Base-by-base conservation (phyloP, 768 basidiomycete species). In the Tulasnella sp. region DNA sequence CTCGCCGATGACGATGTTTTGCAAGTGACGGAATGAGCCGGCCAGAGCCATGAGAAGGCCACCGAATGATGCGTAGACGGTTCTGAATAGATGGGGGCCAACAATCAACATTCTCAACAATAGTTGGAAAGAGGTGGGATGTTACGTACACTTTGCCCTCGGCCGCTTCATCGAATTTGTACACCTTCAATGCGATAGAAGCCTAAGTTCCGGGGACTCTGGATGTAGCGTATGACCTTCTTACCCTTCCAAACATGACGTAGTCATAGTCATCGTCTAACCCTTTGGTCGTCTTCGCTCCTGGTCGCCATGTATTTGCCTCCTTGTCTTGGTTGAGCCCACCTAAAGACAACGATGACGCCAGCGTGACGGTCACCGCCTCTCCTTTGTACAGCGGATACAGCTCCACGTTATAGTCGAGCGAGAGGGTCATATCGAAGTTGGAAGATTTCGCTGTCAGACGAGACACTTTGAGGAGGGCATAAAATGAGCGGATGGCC, bases 231-330 rank as follows among this genome's bases (percentile, higher is more conserved):
- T 8, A 18, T n/a, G 14, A 14, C 0, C 3, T 9, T 37, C 88
- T 83, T 82, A 97, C 96, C 92, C 97, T 99, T 44, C 97, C 97
- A 85, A 95, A 96, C 96, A 98, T 98, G 83, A 99, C 97, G 88
- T 99, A 99, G 84, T 98, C 97, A 84, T 96, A 99, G 83, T 99
- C 96, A 80, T 96, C 94, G 82, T 98, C 97, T 40, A 99, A 85
- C 16, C 92, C 97, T 85, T 90, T 89, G 83, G 89, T 90, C 20
- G 90, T 95, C 86, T 92, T 96, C 50, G 92, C 93, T 84, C 95
- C 94, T 76, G 95, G 95, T 84, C 95, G 87, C 95, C 95, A 96
- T 24, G 93, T 90, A 84, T 94, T 89, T 82, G 94, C 93, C 50
- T 83, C 85, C 85, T 94, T 92, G 83, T 94, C 93, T 40, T 86